phyloP scores from a whole-genome alignment of 2,329 filamentous ascomycete genomes.

The Pseudonectria foliicola region DNA sequence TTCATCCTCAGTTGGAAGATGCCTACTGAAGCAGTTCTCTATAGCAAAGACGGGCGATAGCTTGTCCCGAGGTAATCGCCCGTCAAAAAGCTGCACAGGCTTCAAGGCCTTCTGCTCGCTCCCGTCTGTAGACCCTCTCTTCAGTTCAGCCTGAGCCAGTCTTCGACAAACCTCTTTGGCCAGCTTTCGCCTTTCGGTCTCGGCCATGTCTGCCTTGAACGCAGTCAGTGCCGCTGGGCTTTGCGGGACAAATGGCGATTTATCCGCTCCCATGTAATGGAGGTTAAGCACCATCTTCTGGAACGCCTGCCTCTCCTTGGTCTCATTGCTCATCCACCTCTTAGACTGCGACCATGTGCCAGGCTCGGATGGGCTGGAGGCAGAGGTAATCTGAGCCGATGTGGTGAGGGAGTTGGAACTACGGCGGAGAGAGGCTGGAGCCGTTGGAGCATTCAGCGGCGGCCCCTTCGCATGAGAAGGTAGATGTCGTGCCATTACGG shows the following conservation, averaged over 20 bases:
- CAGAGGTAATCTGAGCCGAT: background rate
- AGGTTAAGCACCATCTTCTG: conserved; percentile 30
- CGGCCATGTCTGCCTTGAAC: conserved; percentile 24
- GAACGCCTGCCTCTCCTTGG: conserved; percentile 27
- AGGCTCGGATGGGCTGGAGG: conserved; percentile 7
- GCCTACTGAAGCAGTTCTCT: conserved; percentile 26
- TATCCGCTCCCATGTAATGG: conserved; percentile 27
- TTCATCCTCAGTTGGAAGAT: conserved; percentile 7
- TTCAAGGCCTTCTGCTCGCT: conserved; percentile 2
- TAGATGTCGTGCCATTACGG: background rate
- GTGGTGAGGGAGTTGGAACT: background rate
- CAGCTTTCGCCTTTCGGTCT: conserved; percentile 20
- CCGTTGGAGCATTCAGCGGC: conserved; percentile 14
- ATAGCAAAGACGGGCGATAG: conserved; percentile 28
- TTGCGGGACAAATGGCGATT: conserved; percentile 32
- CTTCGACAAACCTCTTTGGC: conserved; percentile 16
- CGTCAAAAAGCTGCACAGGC: conserved; percentile 18
- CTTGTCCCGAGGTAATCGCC: conserved; percentile 20
- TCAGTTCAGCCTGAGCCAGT: conserved; percentile 11
- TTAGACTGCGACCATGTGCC: conserved; percentile 33
- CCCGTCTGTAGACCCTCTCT: conserved; percentile 5
- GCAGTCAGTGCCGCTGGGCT: conserved; percentile 27
- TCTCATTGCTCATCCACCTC: conserved; percentile 31
- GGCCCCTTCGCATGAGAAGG: conserved; percentile 1
- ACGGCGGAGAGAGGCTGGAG: conserved; percentile 4